Percentiles rank a stretch among this genome's conserved stretches.
Conservation (phyloP, 192 early-diverging fungal genomes). For the Geranomyces variabilis region DNA sequence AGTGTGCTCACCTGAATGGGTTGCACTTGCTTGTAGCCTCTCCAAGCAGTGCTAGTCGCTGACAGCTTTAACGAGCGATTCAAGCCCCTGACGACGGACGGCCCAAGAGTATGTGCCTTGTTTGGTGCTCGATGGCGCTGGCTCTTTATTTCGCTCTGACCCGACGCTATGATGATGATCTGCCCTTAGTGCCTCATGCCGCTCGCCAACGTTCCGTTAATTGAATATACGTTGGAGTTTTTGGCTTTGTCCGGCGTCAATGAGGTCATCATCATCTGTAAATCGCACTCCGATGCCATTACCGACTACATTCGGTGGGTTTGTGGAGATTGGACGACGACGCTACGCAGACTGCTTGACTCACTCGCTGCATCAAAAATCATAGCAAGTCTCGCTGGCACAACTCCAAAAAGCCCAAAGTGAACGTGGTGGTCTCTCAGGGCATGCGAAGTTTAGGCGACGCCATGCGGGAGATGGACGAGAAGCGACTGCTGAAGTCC, state of each 20-base stretch:
- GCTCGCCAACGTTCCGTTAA: constrained; percentile 92
- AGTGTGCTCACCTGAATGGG: neutral
- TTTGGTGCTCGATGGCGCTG: neutral
- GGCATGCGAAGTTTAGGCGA: constrained; percentile 84
- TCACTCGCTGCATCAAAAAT: neutral
- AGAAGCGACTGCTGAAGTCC: constrained; percentile 71
- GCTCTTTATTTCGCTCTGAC: neutral
- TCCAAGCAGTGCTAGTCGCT: constrained; percentile 90
- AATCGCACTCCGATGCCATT: constrained; percentile 81
- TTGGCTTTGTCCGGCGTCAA: constrained; percentile 84
- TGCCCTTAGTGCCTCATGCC: constrained; percentile 81
- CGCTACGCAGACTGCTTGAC: neutral
- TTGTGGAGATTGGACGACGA: neutral
- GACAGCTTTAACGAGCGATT: constrained; percentile 87
- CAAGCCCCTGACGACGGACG: constrained; percentile 81
- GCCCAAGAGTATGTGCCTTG: constrained; percentile 67
- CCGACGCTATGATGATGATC: neutral
- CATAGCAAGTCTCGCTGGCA: constrained; percentile 73
- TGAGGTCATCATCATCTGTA: constrained; percentile 85
- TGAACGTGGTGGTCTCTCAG: constrained; percentile 74
- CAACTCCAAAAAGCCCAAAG: constrained; percentile 63
- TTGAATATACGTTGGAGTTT: constrained; percentile 96
- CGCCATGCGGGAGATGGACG: constrained; percentile 87
- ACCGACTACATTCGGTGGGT: constrained; percentile 79
- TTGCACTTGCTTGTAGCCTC: constrained; percentile 40